Conservation (phyloP, 805 yeast genomes). For the Priceomyces haplophilus region DNA sequence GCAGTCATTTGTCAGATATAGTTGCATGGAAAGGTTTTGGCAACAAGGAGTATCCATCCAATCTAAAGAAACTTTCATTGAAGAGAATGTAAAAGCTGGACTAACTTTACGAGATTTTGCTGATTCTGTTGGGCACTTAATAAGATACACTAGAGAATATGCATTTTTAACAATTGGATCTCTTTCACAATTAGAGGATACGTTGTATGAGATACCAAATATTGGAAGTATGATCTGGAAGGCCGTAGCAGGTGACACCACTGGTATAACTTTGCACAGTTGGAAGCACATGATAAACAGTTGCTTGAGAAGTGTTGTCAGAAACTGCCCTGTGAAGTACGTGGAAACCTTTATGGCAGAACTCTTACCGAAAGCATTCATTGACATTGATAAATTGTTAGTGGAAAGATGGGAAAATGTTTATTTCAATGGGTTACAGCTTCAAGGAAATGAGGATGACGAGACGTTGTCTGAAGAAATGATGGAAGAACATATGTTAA, state of each 20-base stretch:
- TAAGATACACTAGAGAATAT: slow-evolving; percentile 93
- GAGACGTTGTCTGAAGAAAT: slow-evolving; percentile 92
- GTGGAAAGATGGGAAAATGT: slow-evolving; percentile 74
- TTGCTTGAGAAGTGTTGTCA: slow-evolving; percentile 79
- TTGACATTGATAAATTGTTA: slow-evolving; percentile 70
- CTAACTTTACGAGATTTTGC: slow-evolving; percentile 94
- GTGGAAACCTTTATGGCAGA: slow-evolving; percentile 69
- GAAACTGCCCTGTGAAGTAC: slow-evolving; percentile 77
- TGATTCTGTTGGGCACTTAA: slow-evolving; percentile 93
- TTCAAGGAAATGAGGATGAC: slow-evolving; percentile 63
- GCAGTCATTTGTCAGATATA: slow-evolving; percentile 84
- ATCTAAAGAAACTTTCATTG: slow-evolving; percentile 89
- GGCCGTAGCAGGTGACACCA: slow-evolving; percentile 79
- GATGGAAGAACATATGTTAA: slow-evolving; percentile 92
- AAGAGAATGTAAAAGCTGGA: slow-evolving; percentile 91
- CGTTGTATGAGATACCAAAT: slow-evolving; percentile 81
- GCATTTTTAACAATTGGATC: slow-evolving; percentile 89
- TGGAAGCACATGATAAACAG: slow-evolving; percentile 97
- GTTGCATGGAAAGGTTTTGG: slow-evolving; percentile 95
- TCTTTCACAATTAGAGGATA: slow-evolving; percentile 83
- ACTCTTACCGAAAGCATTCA: slow-evolving; percentile 73
- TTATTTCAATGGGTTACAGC: slow-evolving; percentile 53
- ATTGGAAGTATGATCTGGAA: slow-evolving; percentile 75
- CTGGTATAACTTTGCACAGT: slow-evolving; percentile 88
- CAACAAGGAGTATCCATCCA: slow-evolving; percentile 96